Evolutionary conservation across 495 filamentous ascomycete species (phyloP), one percentile per base, ranked within the genome.

Genomic region (Sordaria brevicollis): DNA sequence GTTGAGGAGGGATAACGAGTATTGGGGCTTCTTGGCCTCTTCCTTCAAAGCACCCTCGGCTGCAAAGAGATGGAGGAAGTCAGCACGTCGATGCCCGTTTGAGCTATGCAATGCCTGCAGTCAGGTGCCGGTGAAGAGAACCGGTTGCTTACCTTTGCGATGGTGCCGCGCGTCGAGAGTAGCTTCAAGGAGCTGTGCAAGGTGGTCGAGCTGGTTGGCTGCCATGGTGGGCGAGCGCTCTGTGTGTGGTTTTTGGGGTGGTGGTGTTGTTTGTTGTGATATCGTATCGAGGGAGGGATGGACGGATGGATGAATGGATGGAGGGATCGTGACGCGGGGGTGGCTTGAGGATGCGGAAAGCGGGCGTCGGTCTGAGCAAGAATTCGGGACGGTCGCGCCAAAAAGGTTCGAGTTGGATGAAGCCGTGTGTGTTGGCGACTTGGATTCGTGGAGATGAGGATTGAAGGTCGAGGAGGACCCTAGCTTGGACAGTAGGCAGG

Each of bases 161-260:
- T 93, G 91, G 76, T 93, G 88, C 67, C 83, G 81, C 15, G 93
- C 91, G 80, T 97, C 91, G 72, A 98, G 86, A 73, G 92, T 97
- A 57, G 90, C 90, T 75, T 96, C 85, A 43, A 99, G 88, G 75
- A 97, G 85, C 83, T 90, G 84, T 33, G 92, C 89, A 73, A 97
- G 84, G 74, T 84, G 82, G 78, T 87, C 86, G 77, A 94, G 82
- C n/a, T n/a, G n/a, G 78, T 90, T 86, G 73, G 89, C 83, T 79
- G 92, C 88, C 92, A 96, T 96, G 81, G 80, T 87, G 78, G 71
- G 68, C 67, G 68, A 54, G 25, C 41, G 39, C 25, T 70, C 29
- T 43, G 35, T 65, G 68, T 49, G 29, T 11, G 49, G 21, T 35
- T 29, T 34, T 33, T 71, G 65, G 67, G 69, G 35, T 21, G 37